phyloP scores from a whole-genome alignment of 169 alveolate genomes.

The Plasmodium blacklocki region DNA sequence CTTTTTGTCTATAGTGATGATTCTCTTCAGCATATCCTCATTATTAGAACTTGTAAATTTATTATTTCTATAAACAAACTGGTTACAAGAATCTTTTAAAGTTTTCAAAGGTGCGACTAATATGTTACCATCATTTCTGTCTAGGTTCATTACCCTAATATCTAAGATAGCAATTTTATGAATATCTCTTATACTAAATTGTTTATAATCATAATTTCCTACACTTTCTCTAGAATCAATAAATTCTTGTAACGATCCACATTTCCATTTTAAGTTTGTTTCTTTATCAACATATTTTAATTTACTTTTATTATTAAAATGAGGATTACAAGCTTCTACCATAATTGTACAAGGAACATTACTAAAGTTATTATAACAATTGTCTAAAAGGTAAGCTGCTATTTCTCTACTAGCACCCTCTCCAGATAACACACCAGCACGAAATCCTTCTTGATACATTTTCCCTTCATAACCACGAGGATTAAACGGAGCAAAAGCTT shows the following conservation, averaged over 20 bases:
- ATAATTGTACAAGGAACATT: constrained; percentile 98
- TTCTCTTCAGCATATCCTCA: constrained; percentile 36
- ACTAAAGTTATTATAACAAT: constrained; percentile 88
- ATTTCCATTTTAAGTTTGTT: constrained; percentile 87
- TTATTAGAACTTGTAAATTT: constrained; percentile 24
- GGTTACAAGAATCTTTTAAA: constrained; percentile 73
- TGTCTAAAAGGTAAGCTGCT: constrained; percentile 97
- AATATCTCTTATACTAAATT: constrained; percentile 95
- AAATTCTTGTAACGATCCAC: constrained; percentile 92
- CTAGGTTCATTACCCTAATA: constrained; percentile 97
- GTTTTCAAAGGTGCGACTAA: constrained; percentile 89
- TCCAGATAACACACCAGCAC: constrained; percentile 96
- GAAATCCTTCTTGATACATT: constrained; percentile 94
- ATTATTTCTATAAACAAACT: constrained; percentile 17
- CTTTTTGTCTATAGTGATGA: constrained; percentile 57
- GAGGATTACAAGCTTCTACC: constrained; percentile 96
- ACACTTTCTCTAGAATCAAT: constrained; percentile 93
- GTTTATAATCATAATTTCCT: constrained; percentile 94
- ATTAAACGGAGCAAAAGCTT: constrained; percentile 98
- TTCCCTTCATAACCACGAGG: constrained; percentile 97
- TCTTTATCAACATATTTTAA: constrained; percentile 76
- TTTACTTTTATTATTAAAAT: constrained; percentile 89
- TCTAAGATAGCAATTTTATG: constrained; percentile 97
- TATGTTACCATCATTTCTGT: constrained; percentile 98
- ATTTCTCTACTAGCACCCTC: constrained; percentile 99